Conservation (phyloP, 495 filamentous ascomycete genomes). For the Aspergillus egyptiacus region DNA sequence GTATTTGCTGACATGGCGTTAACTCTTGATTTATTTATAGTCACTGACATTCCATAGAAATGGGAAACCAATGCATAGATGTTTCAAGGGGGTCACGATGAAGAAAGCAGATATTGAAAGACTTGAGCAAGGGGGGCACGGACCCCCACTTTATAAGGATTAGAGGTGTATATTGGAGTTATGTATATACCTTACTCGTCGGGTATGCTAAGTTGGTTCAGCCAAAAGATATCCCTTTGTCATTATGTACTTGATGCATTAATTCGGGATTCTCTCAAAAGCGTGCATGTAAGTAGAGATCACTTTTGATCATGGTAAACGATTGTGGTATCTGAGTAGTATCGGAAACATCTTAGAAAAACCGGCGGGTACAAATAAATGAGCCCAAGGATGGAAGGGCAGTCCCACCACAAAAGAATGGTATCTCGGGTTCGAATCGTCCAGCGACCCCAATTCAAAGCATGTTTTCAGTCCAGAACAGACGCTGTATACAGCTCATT, state of each 20-base stretch:
- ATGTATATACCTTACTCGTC: too few species aligned
- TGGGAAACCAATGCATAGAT: background rate
- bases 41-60: conserved; percentile 8
- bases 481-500: background rate
- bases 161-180: too few species aligned
- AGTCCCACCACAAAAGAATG: background rate
- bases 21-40: background rate
- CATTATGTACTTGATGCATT: too few species aligned
- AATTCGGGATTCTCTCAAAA: too few species aligned
- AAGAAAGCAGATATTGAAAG: conserved; percentile 6
- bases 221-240: background rate
- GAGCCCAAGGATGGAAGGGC: background rate
- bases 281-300: background rate
- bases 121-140: conserved; percentile 4
- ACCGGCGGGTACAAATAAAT: too few species aligned
- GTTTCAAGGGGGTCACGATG: conserved; percentile 17
- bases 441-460: background rate
- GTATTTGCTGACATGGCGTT: background rate
- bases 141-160: background rate
- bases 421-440: background rate
- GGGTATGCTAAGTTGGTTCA: too few species aligned
- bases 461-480: background rate
- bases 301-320: background rate
- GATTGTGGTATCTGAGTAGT: background rate
- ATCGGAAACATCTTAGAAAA: too few species aligned